phyloP scores from a whole-genome alignment of 352 stramenopile species.

The Globisporangium middletonii region DNA sequence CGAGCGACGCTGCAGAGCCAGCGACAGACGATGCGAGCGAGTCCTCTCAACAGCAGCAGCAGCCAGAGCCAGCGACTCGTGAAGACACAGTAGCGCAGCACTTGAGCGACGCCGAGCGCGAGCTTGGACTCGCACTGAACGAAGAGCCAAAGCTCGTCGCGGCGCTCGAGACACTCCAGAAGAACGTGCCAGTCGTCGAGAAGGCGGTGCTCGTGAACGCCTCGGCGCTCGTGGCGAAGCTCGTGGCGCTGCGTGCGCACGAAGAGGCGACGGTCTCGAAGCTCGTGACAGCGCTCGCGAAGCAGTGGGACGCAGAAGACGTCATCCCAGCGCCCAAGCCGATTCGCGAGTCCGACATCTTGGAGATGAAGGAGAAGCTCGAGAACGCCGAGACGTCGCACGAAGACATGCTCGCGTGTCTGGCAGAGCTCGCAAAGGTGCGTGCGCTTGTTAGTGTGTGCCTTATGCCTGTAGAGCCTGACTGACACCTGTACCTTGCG shows the following conservation, averaged over 20 bases:
- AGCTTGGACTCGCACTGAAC: constrained; percentile 22
- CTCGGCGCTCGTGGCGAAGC: constrained; percentile 27
- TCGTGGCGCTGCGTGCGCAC: constrained; percentile 34
- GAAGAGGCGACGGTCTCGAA: constrained; percentile 21
- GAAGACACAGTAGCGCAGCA: constrained; percentile 8
- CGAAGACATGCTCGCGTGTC: constrained; percentile 55
- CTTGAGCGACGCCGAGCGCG: constrained; percentile 29
- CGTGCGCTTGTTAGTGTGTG: constrained; percentile 3
- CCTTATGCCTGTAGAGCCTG: background rate
- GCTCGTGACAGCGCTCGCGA: constrained; percentile 31
- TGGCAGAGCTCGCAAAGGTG: constrained; percentile 51
- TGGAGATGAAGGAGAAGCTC: constrained; percentile 54
- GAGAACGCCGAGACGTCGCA: constrained; percentile 41
- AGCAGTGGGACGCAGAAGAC: constrained; percentile 42
- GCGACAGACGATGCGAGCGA: background rate
- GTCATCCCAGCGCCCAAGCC: constrained; percentile 40
- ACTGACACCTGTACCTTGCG: background rate
- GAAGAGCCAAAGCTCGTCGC: constrained; percentile 38
- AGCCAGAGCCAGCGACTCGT: background rate
- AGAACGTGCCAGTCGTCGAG: constrained; percentile 21
- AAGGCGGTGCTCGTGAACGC: constrained; percentile 18
- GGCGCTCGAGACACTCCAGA: constrained; percentile 23
- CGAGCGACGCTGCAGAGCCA: background rate
- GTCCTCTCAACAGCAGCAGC: background rate
- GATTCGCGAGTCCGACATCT: constrained; percentile 48